Conservation (phyloP, 1,284 basidiomycete genomes). For the Cryptococcus neoformans region DNA sequence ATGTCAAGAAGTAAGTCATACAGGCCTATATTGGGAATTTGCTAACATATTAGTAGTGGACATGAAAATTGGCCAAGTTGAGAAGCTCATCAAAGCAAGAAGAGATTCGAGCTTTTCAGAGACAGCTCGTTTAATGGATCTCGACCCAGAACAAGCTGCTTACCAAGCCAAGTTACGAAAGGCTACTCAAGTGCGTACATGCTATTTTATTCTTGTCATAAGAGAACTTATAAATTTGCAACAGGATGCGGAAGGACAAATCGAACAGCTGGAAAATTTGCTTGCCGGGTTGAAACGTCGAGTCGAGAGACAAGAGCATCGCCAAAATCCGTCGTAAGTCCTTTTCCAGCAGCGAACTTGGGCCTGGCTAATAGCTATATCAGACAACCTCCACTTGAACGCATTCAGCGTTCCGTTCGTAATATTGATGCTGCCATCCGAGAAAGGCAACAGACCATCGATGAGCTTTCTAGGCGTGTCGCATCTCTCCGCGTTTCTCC, state of each 20-base stretch:
- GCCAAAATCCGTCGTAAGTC: conserved; percentile 9
- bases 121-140: conserved; percentile 46
- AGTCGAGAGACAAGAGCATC: conserved; percentile 15
- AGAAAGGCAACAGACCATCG: conserved; percentile 48
- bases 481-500: conserved; percentile 32
- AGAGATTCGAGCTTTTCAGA: conserved; percentile 52
- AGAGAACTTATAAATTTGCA: background rate
- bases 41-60: conserved; percentile 40
- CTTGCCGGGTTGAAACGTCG: conserved; percentile 38
- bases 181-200: conserved; percentile 40
- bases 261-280: conserved; percentile 46
- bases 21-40: background rate
- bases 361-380: background rate
- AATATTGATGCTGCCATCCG: conserved; percentile 51
- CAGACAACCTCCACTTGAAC: conserved; percentile 51
- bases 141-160: conserved; percentile 54
- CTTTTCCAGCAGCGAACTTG: background rate
- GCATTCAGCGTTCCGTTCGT: conserved; percentile 51
- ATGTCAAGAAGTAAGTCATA: conserved; percentile 49
- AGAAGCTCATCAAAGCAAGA: conserved; percentile 52
- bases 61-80: conserved; percentile 51
- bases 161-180: conserved; percentile 51
- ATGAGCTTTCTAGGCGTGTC: conserved; percentile 50
- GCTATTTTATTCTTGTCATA: conserved; percentile 1
- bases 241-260: conserved; percentile 45